Base-by-base conservation (phyloP, 1,284 basidiomycete genomes). In the Puccinia triticina region DNA sequence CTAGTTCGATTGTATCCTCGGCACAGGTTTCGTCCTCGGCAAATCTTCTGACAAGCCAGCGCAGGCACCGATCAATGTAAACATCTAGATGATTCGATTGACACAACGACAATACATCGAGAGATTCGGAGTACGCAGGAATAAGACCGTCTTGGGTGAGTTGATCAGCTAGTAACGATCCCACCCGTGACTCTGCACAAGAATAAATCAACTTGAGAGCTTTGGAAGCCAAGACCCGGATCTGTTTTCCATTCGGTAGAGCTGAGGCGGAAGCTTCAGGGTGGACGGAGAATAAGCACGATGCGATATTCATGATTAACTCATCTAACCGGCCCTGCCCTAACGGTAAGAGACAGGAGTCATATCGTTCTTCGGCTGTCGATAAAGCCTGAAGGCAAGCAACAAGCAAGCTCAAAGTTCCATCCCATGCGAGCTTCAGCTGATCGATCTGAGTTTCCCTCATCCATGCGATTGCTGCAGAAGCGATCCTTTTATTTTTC, bases 31-130 rank as follows among this genome's bases (percentile, higher is more conserved):
- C 73, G 37, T 82, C 81, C 57, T 82, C 81, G 32, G 73, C 59
- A 40, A 67, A 82, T 69, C 81, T 67, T 82, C 81, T 67, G 7
- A 82, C 81, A 37, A 82, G 59, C 81, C 81, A 82, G 21, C 50
- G 34, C 26, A 82, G 48, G 53, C 81, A 82, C 57, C 73, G 48
- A 43, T 53, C 55, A 69, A 82, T 55, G 43, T 82, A 82, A 32
- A 46, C 32, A 48, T 40, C n/a, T 10, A 77, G 16, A 59, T 76
- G 64, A 32, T 40, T 26, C 64, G 79, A 82, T 75, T 67, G 21
- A 43, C 40, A 46, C 1, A 26, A 67, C 26, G 53, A 43, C 5
- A 82, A 61, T 55, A 53, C 48, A 40, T 82, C 50, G 48, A 82
- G 50, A 32, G 64, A 53, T 55, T 76, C 59, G 1, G 74, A 32